Conservation (phyloP, 257 asterid species). For the Solanum rostratum region DNA sequence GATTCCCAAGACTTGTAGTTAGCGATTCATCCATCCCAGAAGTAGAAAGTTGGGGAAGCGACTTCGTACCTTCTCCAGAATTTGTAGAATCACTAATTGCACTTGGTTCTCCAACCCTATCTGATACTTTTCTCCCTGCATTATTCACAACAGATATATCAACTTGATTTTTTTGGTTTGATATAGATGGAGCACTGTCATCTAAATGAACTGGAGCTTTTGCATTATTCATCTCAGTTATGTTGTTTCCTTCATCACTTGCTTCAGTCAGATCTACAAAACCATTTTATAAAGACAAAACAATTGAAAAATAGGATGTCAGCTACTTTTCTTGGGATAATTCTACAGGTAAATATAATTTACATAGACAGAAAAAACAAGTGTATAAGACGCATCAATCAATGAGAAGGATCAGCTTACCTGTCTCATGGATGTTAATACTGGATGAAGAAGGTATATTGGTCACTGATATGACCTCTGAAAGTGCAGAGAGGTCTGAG, state of each 20-base stretch:
- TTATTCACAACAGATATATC: conserved; percentile 2
- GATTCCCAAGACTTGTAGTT: background rate
- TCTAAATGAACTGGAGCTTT: conserved; percentile 14
- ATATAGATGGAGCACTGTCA: conserved; percentile 6
- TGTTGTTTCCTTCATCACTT: conserved; percentile 5
- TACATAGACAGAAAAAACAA: background rate
- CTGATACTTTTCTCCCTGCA: conserved; percentile 8
- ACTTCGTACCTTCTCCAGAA: conserved; percentile 15
- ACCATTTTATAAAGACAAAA: conserved; percentile 8
- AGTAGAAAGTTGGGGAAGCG: conserved; percentile 1
- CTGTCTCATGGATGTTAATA: conserved; percentile 11
- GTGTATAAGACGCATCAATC: background rate
- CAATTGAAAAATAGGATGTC: background rate
- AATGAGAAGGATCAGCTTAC: conserved; percentile 24
- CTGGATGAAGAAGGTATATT: conserved; percentile 21
- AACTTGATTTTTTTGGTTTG: background rate
- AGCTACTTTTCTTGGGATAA: background rate
- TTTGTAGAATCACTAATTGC: conserved; percentile 10
- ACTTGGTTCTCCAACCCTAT: conserved; percentile 6
- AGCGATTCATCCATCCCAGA: conserved; percentile 5
- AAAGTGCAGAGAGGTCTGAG: conserved; percentile 30
- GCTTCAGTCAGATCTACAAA: conserved; percentile 13
- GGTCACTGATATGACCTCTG: conserved; percentile 41
- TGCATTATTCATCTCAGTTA: conserved; percentile 4
- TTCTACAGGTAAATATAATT: background rate